phyloP scores from a whole-genome alignment of 2,329 filamentous ascomycete genomes.

The Sporothrix globosa region DNA sequence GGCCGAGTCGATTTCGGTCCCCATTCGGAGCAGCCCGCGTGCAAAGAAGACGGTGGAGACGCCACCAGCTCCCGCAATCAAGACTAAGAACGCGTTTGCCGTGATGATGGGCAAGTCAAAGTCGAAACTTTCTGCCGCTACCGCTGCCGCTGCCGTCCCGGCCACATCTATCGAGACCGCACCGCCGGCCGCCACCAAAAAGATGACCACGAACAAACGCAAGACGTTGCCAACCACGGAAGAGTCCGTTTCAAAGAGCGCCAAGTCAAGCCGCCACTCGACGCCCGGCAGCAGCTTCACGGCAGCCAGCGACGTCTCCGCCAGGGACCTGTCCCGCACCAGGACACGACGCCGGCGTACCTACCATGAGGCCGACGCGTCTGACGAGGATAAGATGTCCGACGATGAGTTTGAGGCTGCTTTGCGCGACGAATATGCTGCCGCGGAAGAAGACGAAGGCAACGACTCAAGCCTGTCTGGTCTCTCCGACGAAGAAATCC shows the following conservation, averaged over 20 bases:
- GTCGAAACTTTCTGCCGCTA: neutral
- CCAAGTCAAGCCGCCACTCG: constrained; percentile 72
- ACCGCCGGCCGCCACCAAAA: constrained; percentile 36
- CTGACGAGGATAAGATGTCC: constrained; percentile 67
- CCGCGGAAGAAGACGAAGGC: constrained; percentile 47
- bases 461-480: constrained; percentile 40
- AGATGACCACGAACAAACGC: constrained; percentile 41
- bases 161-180: constrained; percentile 8
- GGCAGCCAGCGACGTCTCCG: constrained; percentile 8
- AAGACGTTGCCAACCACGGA: constrained; percentile 44
- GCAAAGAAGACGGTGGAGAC: constrained; percentile 39
- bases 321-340: constrained; percentile 55
- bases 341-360: constrained; percentile 41
- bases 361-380: constrained; percentile 61
- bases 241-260: constrained; percentile 63
- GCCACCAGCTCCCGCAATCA: constrained; percentile 36
- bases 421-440: constrained; percentile 64
- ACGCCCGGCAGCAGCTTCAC: constrained; percentile 64
- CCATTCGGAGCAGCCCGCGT: constrained; percentile 46
- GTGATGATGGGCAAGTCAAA: constrained; percentile 58
- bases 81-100: constrained; percentile 53
- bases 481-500: constrained; percentile 61
- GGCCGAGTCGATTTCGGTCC: constrained; percentile 29
- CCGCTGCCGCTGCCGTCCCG: neutral
- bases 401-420: constrained; percentile 84